Conservation (phyloP, 805 yeast genomes). For the Lipomyces anomalus region DNA sequence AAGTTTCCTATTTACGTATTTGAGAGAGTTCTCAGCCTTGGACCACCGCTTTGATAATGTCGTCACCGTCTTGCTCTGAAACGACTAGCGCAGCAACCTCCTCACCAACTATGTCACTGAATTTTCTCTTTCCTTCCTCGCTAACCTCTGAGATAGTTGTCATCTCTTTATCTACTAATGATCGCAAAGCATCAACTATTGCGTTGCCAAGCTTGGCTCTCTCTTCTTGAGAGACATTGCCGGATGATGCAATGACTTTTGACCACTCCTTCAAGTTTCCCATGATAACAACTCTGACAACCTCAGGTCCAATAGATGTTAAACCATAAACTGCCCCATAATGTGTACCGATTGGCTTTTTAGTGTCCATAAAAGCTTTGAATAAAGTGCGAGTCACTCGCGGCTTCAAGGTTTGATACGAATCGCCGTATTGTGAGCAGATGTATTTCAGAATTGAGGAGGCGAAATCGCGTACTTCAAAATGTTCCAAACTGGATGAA, state of each 20-base stretch:
- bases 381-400: conserved; percentile 88
- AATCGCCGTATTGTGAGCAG: conserved; percentile 71
- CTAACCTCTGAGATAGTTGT: conserved; percentile 29
- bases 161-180: conserved; percentile 32
- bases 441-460: conserved; percentile 75
- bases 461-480: conserved; percentile 81
- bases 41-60: conserved; percentile 26
- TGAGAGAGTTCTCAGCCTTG: background rate
- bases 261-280: conserved; percentile 83
- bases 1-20: too few relatives aligned
- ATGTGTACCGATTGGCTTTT: conserved; percentile 80
- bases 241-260: conserved; percentile 28
- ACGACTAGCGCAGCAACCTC: conserved; percentile 11
- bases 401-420: conserved; percentile 85
- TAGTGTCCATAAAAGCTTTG: conserved; percentile 81
- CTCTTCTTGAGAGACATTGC: conserved; percentile 41
- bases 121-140: conserved; percentile 20
- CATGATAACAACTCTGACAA: conserved; percentile 71
- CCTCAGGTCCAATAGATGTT: conserved; percentile 78
- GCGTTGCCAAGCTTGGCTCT: conserved; percentile 45
- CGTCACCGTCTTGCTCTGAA: conserved; percentile 27
- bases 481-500: conserved; percentile 34
- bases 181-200: conserved; percentile 50
- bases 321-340: conserved; percentile 88
- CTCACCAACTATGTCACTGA: conserved; percentile 14